A percentile compares a stretch with the other conserved stretches of the same genome.
Conservation (phyloP, 148 eudicot genomes). For the Tetragonia tetragonoides region DNA sequence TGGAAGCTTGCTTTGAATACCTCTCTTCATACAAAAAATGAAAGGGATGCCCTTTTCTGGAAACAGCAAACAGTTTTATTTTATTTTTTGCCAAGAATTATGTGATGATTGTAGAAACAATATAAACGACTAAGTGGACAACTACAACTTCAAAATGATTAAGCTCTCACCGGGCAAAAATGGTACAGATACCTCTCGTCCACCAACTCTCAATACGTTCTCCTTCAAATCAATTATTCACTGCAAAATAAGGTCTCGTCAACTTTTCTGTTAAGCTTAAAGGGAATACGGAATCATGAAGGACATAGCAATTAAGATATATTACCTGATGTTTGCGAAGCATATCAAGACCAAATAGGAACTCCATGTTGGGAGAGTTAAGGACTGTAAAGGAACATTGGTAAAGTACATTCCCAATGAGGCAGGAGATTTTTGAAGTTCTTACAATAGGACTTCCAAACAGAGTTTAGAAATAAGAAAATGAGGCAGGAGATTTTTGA, state of each 20-base stretch:
- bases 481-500: no score
- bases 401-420: conserved; percentile 83
- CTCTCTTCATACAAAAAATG: conserved; percentile 75
- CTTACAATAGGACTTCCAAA: no score
- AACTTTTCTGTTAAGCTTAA: conserved; percentile 2
- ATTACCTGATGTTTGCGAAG: conserved; percentile 96
- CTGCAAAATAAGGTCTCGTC: conserved; percentile 36
- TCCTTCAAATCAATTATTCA: conserved; percentile 97
- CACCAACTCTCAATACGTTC: conserved; percentile 88
- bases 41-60: conserved; percentile 91
- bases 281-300: neutral
- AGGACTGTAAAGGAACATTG: conserved; percentile 90
- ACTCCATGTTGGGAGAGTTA: conserved; percentile 97
- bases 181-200: conserved; percentile 95
- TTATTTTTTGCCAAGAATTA: neutral
- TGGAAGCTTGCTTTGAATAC: conserved; percentile 67
- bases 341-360: conserved; percentile 97
- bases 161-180: conserved; percentile 64
- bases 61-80: conserved; percentile 2
- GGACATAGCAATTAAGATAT: neutral
- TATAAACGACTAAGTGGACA: neutral
- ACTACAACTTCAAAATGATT: neutral
- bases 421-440: no score
- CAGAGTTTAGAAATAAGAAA: no score
- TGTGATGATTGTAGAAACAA: neutral